Base-by-base conservation (phyloP, 345 rosid genomes). In the Capsella bursapastoris region DNA sequence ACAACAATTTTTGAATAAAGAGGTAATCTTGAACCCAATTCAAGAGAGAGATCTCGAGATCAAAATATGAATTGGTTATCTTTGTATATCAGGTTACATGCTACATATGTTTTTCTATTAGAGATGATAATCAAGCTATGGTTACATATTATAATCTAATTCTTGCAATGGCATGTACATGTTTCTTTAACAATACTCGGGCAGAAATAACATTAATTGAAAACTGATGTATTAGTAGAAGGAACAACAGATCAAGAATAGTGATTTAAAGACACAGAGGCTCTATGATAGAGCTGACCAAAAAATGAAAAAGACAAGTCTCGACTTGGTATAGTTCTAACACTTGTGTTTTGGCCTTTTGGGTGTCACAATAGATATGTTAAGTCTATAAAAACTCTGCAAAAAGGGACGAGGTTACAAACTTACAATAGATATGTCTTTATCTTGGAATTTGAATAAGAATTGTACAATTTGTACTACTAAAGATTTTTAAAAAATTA, bases 1-100 rank as follows among this genome's bases (percentile, higher is more conserved):
- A 44, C 63, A 63, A 44, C 74, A 62, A 44, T 61, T 49, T 37
- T 61, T 76, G 65, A 76, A 44, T 15, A 47, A 37, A 48, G 22
- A 65, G 64, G 32, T 38, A 66, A 45, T 14, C 16, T 45, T 3
- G 14, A 45, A n/a, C n/a, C 18, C 50, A 18, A 45, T 6, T 45
- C 50, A 45, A 45, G 50, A 45, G 50, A 45, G 18, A n/a, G 18
- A n/a, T 45, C 18, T 45, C 8, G 18, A 45, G 1, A 6, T n/a
- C 3, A 2, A 41, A 4, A 12, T 41, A 41, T 41, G n/a, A 41
- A 41, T 45, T 45, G 16, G 8, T 6, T 5, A n/a, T 45, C 18
- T 45, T 45, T 2, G 18, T 45, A n/a, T 45, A 45, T 6, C 8
- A 45, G n/a, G 18, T 45, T 16, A n/a, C 50, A 45, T n/a, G n/a